Conservation (phyloP, 192 early-diverging fungal species). For the Coemansia furcata region DNA sequence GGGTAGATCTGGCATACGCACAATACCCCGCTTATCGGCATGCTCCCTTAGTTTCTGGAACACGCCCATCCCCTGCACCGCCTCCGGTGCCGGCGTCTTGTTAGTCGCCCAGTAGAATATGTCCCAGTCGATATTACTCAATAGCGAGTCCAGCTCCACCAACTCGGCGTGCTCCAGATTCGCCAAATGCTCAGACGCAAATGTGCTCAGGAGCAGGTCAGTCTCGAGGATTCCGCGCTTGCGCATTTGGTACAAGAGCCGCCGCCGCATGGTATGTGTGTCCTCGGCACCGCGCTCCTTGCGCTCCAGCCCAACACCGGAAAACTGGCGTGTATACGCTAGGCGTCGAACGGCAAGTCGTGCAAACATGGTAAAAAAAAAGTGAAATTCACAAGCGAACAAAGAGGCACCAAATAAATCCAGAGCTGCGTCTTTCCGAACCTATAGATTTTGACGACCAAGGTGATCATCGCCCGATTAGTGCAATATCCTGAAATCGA, state of each 20-base stretch:
- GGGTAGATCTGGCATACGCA: conserved; percentile 78
- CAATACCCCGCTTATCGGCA: conserved; percentile 73
- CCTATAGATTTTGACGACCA: no score
- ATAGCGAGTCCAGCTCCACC: conserved; percentile 72
- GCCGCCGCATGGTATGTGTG: conserved; percentile 68
- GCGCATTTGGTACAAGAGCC: conserved; percentile 81
- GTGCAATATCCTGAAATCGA: no score
- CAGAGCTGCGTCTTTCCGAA: neutral
- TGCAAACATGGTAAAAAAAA: neutral
- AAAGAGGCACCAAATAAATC: neutral
- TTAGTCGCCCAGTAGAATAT: conserved; percentile 89
- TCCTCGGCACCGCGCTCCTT: conserved; percentile 63
- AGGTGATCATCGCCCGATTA: no score
- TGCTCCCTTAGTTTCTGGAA: conserved; percentile 70
- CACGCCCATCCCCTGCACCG: conserved; percentile 52
- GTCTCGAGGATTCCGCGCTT: conserved; percentile 95
- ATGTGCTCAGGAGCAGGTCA: conserved; percentile 88
- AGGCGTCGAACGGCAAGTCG: neutral
- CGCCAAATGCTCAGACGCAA: conserved; percentile 66
- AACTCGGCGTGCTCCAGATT: conserved; percentile 59
- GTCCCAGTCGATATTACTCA: conserved; percentile 95
- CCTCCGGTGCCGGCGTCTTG: conserved; percentile 63
- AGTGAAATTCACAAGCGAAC: neutral
- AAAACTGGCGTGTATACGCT: neutral
- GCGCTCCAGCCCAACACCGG: conserved; percentile 25